Percentiles rank a stretch among this genome's conserved stretches.
These are phyloP conservation scores for Claviceps sp. DNA, from an alignment of 2,329 filamentous ascomycete genomes.

Conservation along the genomic window DNA sequence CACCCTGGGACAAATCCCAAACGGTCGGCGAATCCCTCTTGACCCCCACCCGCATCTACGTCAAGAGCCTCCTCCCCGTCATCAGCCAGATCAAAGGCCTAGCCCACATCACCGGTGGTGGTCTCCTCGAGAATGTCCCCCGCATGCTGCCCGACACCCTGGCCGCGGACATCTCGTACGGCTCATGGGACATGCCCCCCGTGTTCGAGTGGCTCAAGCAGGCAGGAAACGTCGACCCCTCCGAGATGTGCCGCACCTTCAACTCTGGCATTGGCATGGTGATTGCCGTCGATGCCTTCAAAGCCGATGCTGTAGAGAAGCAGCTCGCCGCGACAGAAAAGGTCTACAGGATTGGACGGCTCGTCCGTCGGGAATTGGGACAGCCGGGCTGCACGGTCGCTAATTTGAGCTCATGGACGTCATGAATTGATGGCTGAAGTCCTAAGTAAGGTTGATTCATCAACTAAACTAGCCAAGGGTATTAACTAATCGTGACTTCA, in stretches of 20 bases:
- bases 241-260: constrained; percentile 85
- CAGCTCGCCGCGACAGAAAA: constrained; percentile 55
- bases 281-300: constrained; percentile 55
- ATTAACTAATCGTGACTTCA: too few species aligned
- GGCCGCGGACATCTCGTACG: constrained; percentile 67
- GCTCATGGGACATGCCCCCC: constrained; percentile 58
- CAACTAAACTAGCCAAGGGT: too few species aligned
- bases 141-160: constrained; percentile 75
- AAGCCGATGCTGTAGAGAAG: constrained; percentile 46
- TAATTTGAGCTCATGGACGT: constrained; percentile 21
- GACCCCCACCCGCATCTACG: constrained; percentile 88
- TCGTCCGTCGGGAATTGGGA: constrained; percentile 42
- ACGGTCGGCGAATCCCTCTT: constrained; percentile 66
- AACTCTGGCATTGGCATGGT: constrained; percentile 96
- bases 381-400: constrained; percentile 20
- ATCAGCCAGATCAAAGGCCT: constrained; percentile 70
- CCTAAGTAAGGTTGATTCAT: not conserved
- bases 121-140: constrained; percentile 85
- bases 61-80: constrained; percentile 62
- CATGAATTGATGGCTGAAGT: not conserved
- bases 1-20: constrained; percentile 58
- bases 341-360: constrained; percentile 61
- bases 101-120: constrained; percentile 93
- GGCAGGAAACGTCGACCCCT: constrained; percentile 53
- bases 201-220: constrained; percentile 82